Evolutionary conservation across 129 eudicot genomes (phyloP).

Genomic region (Pulicaria dysenterica): DNA sequence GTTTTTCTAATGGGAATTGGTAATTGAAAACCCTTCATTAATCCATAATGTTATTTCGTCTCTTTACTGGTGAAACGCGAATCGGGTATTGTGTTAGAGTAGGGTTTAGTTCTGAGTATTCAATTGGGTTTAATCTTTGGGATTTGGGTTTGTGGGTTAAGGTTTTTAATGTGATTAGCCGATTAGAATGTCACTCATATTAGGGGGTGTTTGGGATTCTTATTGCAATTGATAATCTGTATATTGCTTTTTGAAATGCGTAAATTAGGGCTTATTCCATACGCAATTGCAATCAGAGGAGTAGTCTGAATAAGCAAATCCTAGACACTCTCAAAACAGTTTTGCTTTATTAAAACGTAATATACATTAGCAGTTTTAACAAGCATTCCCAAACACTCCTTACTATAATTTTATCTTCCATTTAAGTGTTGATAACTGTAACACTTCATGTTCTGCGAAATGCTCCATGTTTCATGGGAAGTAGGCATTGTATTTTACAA

Average conservation of each 20-base stretch:
- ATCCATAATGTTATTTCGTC: not conserved
- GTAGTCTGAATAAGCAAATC: too few species aligned
- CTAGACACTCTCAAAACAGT: too few species aligned
- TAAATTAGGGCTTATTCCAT: too few species aligned
- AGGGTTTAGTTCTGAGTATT: constrained; percentile 22
- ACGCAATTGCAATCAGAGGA: too few species aligned
- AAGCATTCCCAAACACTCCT: too few species aligned
- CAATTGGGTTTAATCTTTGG: not conserved
- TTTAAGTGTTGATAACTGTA: not conserved
- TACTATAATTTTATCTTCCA: not conserved
- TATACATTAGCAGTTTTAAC: too few species aligned
- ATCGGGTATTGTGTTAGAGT: not conserved
- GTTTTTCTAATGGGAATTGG: not conserved
- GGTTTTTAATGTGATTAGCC: not conserved
- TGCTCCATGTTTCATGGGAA: constrained; percentile 6
- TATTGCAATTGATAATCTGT: too few species aligned
- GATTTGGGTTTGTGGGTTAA: constrained; percentile 6
- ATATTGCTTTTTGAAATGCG: not conserved
- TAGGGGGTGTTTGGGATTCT: not conserved
- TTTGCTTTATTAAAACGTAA: too few species aligned
- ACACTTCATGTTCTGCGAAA: constrained; percentile 6
- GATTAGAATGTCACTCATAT: not conserved
- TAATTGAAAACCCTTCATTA: not conserved
- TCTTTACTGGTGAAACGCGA: not conserved
- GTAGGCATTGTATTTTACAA: not conserved